Conservation (phyloP, 768 basidiomycete species). For the Leccinum imitatum region DNA sequence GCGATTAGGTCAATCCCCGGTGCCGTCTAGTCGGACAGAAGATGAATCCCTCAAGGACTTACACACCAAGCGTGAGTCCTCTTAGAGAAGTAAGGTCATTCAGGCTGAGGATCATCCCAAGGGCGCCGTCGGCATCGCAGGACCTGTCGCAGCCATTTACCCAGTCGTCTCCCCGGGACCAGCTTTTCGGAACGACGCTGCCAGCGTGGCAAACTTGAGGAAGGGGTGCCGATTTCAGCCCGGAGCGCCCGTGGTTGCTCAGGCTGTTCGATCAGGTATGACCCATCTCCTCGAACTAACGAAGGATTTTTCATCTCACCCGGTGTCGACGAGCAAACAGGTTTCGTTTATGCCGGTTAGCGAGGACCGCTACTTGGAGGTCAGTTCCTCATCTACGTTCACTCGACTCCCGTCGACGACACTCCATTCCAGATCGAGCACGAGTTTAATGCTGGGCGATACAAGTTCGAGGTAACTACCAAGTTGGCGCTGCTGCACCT, state of each 20-base stretch:
- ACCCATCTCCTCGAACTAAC: not conserved
- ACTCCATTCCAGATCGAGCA: conserved; percentile 41
- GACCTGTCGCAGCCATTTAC: conserved; percentile 64
- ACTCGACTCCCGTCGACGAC: not conserved
- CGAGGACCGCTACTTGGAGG: conserved; percentile 50
- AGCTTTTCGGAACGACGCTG: conserved; percentile 60
- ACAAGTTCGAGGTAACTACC: conserved; percentile 46
- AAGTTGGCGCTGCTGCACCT: not conserved
- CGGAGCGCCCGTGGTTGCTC: conserved; percentile 57
- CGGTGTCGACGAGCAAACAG: conserved; percentile 23
- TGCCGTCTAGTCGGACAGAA: conserved; percentile 65
- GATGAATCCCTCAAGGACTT: conserved; percentile 72
- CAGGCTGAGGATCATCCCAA: conserved; percentile 19
- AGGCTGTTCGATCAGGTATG: conserved; percentile 60
- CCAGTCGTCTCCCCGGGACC: conserved; percentile 66
- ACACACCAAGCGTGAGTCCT: conserved; percentile 53
- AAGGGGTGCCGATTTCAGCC: conserved; percentile 44
- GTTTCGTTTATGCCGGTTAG: conserved; percentile 50
- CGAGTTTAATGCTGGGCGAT: conserved; percentile 52
- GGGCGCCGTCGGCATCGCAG: conserved; percentile 73
- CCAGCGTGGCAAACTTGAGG: conserved; percentile 69
- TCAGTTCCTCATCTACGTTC: conserved; percentile 14
- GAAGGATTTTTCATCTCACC: not conserved
- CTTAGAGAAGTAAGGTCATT: not conserved
- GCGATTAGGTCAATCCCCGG: conserved; percentile 52